Base-by-base conservation (phyloP, 2,329 filamentous ascomycete species). In the Septoria petroselini region DNA sequence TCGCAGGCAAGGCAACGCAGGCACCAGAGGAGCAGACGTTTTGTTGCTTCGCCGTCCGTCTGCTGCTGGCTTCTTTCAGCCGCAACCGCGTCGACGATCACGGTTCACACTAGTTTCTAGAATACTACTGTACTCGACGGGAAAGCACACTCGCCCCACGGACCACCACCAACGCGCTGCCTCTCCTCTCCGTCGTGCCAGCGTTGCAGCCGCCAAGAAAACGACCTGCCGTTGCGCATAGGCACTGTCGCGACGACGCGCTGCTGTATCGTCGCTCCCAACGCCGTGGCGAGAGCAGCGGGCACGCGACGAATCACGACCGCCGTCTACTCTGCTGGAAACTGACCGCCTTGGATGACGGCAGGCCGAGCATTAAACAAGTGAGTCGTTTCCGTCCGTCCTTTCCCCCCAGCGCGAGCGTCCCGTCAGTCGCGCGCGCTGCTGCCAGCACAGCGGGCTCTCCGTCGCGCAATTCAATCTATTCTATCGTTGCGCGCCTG, bases 291-390 rank as follows among this genome's bases (percentile, higher is more conserved):
- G 38, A 55, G 48, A 55, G 48, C 50, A 29, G 43, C 42, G 42
- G 5, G 27, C 45, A 49, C 18, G 45, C 50, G 41, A 52, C 53
- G 50, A 56, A 58, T 56, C 55, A 56, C 37, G 53, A 54, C 50
- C 43, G 38, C 44, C 49, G 29, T 45, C 25, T 44, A 54, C 48
- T 55, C 46, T 53, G 35, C 42, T 53, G 50, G 53, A 52, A 50
- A 59, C 58, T 52, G 52, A 57, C 54, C 54, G 52, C 48, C 54
- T 54, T 25, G 18, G 31, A 47, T 35, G 37, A 35, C 41, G 29
- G n/a, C n/a, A n/a, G n/a, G n/a, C 35, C 25, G 41, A 47, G 38
- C 23, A 41, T 47, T 47, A 34, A 14, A 39, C 33, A 50, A 43
- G 50, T 56, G 50, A 57, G 52, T 57, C 33, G 38, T 52, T 44